Conservation (phyloP, 495 filamentous ascomycete genomes). For the Aspergillus ostianus region DNA sequence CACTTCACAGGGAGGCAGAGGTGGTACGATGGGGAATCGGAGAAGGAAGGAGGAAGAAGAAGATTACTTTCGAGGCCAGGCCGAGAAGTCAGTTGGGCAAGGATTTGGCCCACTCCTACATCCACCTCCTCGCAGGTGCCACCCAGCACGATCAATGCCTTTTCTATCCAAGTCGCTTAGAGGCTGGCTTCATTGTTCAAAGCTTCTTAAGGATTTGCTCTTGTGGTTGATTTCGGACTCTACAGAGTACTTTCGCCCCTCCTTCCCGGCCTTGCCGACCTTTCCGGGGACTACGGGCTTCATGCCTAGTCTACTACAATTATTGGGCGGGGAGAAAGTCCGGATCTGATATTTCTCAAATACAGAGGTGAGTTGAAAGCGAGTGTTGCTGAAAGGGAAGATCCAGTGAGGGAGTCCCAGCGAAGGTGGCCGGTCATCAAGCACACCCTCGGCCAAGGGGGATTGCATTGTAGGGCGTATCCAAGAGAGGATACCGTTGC, state of each 20-base stretch:
- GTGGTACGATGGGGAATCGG: neutral
- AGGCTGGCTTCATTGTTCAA: neutral
- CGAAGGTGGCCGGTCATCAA: too few relatives aligned
- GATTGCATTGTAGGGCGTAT: too few relatives aligned
- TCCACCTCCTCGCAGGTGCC: conserved; percentile 4
- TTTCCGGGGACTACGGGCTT: neutral
- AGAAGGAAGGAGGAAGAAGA: conserved; percentile 1
- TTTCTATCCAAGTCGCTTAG: neutral
- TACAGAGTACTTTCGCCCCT: neutral
- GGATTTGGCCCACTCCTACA: neutral
- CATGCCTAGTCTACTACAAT: neutral
- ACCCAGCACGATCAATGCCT: neutral
- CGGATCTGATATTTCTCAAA: too few relatives aligned
- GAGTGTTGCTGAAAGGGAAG: too few relatives aligned
- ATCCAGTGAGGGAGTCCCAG: too few relatives aligned
- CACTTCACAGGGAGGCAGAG: neutral
- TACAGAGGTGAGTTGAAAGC: too few relatives aligned
- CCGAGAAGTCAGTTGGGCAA: neutral
- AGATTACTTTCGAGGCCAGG: neutral
- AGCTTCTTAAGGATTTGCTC: neutral
- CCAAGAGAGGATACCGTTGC: too few relatives aligned
- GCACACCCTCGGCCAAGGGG: too few relatives aligned
- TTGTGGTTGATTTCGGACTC: neutral
- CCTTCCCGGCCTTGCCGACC: neutral
- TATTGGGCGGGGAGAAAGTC: too few relatives aligned